These are phyloP conservation scores for Acer campestre DNA, from an alignment of 345 rosid genomes.

Conservation along the genomic window DNA sequence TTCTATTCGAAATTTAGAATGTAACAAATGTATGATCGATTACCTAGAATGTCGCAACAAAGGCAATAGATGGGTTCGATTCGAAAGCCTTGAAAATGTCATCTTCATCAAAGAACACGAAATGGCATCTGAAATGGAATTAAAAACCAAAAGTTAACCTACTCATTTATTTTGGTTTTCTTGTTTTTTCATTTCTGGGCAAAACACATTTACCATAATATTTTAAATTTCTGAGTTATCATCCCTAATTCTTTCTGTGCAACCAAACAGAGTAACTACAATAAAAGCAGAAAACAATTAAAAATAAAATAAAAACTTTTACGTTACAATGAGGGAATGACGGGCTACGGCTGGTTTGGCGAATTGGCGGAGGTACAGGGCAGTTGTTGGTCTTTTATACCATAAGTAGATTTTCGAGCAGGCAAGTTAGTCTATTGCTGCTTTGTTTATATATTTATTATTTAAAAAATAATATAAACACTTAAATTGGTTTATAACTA, in stretches of 20 bases:
- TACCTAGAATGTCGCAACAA: constrained; percentile 30
- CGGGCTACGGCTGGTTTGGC: no score
- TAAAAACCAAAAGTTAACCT: not conserved
- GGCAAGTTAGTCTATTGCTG: no score
- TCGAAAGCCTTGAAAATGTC: constrained; percentile 36
- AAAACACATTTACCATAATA: not conserved
- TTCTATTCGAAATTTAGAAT: not conserved
- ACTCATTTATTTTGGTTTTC: not conserved
- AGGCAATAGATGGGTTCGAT: constrained; percentile 17
- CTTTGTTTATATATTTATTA: no score
- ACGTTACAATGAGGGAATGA: not conserved
- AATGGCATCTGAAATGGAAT: not conserved
- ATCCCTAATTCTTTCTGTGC: not conserved
- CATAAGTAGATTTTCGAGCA: no score
- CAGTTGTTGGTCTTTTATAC: no score
- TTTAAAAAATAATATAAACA: no score
- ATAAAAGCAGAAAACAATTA: not conserved
- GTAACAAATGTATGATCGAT: not conserved
- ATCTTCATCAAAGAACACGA: constrained; percentile 15
- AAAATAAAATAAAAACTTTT: not conserved
- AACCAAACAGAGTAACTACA: not conserved
- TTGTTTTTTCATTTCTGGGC: not conserved
- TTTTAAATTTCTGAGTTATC: not conserved
- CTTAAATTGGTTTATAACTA: no score
- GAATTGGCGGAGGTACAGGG: no score